A percentile compares a stretch with the other conserved stretches of the same genome.
Conservation (phyloP, 176 grass and related monocot genomes). For the Themeda triandra region DNA sequence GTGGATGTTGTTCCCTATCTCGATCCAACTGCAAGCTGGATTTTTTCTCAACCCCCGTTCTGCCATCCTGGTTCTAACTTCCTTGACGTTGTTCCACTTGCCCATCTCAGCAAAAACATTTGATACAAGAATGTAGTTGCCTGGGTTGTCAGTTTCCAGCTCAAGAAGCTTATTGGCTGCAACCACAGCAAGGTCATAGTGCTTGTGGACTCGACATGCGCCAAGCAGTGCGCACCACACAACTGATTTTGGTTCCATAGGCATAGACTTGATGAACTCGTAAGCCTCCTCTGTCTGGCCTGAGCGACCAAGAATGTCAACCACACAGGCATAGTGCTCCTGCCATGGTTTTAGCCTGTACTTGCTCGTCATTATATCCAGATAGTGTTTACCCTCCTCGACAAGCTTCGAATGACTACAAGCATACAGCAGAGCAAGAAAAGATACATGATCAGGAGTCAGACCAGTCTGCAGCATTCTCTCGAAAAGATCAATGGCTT, state of each 20-base stretch:
- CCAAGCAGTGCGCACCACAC: conserved; percentile 88
- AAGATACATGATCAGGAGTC: conserved; percentile 70
- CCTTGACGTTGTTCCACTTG: conserved; percentile 64
- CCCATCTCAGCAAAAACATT: conserved; percentile 73
- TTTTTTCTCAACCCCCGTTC: conserved; percentile 64
- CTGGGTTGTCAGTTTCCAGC: conserved; percentile 63
- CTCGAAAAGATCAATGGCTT: conserved; percentile 61
- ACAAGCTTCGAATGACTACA: conserved; percentile 84
- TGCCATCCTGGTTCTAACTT: conserved; percentile 58
- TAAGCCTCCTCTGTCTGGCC: conserved; percentile 63
- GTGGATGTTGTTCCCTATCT: conserved; percentile 52
- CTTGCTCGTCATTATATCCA: conserved; percentile 58
- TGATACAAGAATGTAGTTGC: conserved; percentile 75
- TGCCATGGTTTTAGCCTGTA: conserved; percentile 76
- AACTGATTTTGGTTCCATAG: conserved; percentile 54
- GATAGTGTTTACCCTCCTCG: conserved; percentile 54
- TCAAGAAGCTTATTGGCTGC: conserved; percentile 70
- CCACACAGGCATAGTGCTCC: conserved; percentile 71
- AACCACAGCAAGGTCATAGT: conserved; percentile 48
- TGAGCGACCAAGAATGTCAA: conserved; percentile 81
- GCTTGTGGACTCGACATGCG: conserved; percentile 62
- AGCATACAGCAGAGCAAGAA: conserved; percentile 72
- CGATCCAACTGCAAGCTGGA: conserved; percentile 78
- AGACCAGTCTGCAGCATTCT: conserved; percentile 55
- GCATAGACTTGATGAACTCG: conserved; percentile 68